Evolutionary conservation across 306 rosid species (phyloP).

Genomic region (Amphicarpaea edgeworthii): DNA sequence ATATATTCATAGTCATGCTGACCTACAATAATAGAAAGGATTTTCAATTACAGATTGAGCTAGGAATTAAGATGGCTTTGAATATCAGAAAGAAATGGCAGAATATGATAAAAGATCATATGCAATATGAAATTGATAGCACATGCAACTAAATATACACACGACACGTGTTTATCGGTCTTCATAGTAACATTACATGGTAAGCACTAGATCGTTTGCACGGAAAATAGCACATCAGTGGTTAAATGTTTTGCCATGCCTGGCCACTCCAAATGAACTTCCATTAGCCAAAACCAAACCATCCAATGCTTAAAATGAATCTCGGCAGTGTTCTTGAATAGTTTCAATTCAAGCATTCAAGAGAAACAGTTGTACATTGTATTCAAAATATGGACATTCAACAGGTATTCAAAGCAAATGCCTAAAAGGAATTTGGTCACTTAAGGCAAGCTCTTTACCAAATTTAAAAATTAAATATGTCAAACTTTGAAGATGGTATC

Average conservation of each 20-base stretch:
- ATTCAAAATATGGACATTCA: constrained; percentile 7
- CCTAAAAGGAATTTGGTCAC: background rate
- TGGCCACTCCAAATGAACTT: background rate
- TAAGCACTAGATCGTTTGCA: background rate
- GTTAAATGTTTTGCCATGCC: background rate
- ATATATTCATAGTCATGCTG: constrained; percentile 81
- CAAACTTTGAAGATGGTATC: background rate
- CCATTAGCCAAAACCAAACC: background rate
- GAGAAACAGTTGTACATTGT: background rate
- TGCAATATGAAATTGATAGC: background rate
- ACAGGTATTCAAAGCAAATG: constrained; percentile 1
- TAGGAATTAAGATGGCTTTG: background rate
- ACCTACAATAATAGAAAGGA: constrained; percentile 63
- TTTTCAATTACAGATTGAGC: constrained; percentile 23
- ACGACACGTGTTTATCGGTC: background rate
- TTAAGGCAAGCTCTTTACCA: background rate
- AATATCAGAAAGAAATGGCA: constrained; percentile 15
- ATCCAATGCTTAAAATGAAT: constrained; percentile 6
- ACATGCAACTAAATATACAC: constrained; percentile 1
- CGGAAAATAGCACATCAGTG: background rate
- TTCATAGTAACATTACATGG: background rate
- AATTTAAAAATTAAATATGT: background rate
- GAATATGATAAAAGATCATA: background rate
- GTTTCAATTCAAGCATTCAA: constrained; percentile 7
- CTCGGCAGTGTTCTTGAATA: constrained; percentile 16